These are phyloP conservation scores for Blastocystis hominis DNA, from an alignment of 352 stramenopile species.

Conservation along the genomic window DNA sequence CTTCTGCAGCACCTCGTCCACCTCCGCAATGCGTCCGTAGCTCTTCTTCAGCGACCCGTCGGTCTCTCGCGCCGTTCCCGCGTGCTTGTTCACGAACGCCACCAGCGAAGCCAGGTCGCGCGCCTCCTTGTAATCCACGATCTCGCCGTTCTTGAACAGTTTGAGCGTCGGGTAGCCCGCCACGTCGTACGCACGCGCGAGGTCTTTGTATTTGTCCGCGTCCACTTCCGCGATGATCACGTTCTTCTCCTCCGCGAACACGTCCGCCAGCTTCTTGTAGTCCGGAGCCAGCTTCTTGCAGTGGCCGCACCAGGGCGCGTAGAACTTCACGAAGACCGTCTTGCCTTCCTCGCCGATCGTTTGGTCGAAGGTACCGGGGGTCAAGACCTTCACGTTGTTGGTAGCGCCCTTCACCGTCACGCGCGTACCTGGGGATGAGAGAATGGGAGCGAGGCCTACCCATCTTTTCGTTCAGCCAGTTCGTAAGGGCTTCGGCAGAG, in stretches of 20 bases:
- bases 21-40: slow-evolving; percentile 18
- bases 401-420: not conserved
- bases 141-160: slow-evolving; percentile 36
- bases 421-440: not conserved
- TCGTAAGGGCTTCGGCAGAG: not conserved
- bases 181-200: not conserved
- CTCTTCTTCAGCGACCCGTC: not conserved
- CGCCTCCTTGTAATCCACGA: not conserved
- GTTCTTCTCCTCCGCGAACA: slow-evolving; percentile 41
- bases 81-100: not conserved
- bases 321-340: slow-evolving; percentile 62
- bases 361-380: not conserved
- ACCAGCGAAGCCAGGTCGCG: slow-evolving; percentile 26
- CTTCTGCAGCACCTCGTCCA: not conserved
- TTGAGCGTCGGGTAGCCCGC: slow-evolving; percentile 35
- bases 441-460: not conserved
- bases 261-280: slow-evolving; percentile 63
- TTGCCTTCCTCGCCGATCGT: not conserved
- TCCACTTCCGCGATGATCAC: slow-evolving; percentile 82
- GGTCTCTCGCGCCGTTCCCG: not conserved
- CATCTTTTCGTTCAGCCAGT: slow-evolving; percentile 30
- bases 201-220: slow-evolving; percentile 59
- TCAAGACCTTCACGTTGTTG: not conserved
- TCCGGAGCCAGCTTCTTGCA: slow-evolving; percentile 72
- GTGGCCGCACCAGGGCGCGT: slow-evolving; percentile 64